Conservation (phyloP, 495 filamentous ascomycete genomes). For the Penicillium egyptiacum region DNA sequence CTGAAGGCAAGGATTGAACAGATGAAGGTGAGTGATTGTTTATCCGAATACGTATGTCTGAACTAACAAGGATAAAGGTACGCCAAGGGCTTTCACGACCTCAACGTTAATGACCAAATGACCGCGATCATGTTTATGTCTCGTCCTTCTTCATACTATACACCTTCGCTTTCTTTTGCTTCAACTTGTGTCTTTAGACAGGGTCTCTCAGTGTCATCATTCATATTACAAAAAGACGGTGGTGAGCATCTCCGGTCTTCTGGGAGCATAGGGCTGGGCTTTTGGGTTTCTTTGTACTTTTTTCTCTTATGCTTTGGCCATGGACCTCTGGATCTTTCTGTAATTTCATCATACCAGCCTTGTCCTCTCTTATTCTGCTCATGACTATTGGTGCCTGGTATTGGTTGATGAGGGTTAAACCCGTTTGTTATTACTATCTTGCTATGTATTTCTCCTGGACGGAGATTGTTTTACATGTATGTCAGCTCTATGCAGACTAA, state of each 20-base stretch:
- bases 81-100: conserved; percentile 48
- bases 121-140: conserved; percentile 26
- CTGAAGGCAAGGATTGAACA: conserved; percentile 94
- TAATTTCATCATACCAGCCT: conserved; percentile 24
- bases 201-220: conserved; percentile 16
- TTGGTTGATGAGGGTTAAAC: background rate
- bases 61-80: conserved; percentile 28
- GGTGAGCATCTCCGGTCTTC: conserved; percentile 23
- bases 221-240: conserved; percentile 11
- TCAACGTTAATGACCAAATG: conserved; percentile 42
- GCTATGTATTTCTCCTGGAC: background rate
- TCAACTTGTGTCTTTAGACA: conserved; percentile 22
- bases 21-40: conserved; percentile 61
- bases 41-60: background rate
- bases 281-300: conserved; percentile 22
- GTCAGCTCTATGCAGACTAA: background rate
- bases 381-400: background rate
- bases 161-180: conserved; percentile 14
- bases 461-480: background rate
- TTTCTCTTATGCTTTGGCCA: conserved; percentile 8
- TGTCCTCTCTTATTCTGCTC: background rate
- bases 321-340: conserved; percentile 20
- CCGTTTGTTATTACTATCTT: background rate
- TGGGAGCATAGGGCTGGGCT: conserved; percentile 19
- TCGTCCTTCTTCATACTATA: conserved; percentile 17